Percentiles rank a stretch among this genome's conserved stretches.
These are phyloP conservation scores for Allium cepa DNA, from an alignment of 106 monocot genomes.

Conservation along the genomic window DNA sequence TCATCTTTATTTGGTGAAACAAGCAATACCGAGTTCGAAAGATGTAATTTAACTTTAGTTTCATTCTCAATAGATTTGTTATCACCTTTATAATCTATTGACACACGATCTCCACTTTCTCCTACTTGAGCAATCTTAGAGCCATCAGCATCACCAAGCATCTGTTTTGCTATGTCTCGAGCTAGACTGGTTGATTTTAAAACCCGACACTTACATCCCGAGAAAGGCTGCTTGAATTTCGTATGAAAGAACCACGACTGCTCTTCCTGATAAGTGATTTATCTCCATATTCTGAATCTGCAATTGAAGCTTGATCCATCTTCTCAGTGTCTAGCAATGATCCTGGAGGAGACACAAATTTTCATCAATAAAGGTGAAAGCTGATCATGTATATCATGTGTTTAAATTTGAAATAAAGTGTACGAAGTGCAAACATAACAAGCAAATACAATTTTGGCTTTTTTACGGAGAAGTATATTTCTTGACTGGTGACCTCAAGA, in stretches of 20 bases:
- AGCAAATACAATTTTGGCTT: not conserved
- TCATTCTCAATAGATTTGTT: slow-evolving; percentile 8
- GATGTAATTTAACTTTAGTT: not conserved
- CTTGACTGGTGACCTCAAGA: not conserved
- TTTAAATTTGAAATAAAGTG: not conserved
- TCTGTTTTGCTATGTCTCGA: slow-evolving; percentile 23
- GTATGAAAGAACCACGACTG: no score
- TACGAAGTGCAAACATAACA: not conserved
- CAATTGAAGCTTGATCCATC: not conserved
- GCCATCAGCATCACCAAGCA: slow-evolving; percentile 39
- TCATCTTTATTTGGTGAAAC: no score
- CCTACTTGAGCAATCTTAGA: slow-evolving; percentile 38
- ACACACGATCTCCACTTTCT: slow-evolving; percentile 41
- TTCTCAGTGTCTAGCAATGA: not conserved
- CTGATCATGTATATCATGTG: not conserved
- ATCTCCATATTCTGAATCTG: not conserved
- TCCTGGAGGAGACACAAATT: slow-evolving; percentile 2
- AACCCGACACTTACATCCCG: slow-evolving; percentile 25
- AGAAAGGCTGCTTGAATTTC: not conserved
- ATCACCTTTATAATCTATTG: not conserved
- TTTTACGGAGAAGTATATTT: not conserved
- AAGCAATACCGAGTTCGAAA: not conserved
- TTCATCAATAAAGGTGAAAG: not conserved
- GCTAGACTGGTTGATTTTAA: slow-evolving; percentile 35
- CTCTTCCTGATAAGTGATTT: slow-evolving; percentile 9